Conservation (phyloP, 1,139 yeast genomes). For the Geotrichum klebahnii region DNA sequence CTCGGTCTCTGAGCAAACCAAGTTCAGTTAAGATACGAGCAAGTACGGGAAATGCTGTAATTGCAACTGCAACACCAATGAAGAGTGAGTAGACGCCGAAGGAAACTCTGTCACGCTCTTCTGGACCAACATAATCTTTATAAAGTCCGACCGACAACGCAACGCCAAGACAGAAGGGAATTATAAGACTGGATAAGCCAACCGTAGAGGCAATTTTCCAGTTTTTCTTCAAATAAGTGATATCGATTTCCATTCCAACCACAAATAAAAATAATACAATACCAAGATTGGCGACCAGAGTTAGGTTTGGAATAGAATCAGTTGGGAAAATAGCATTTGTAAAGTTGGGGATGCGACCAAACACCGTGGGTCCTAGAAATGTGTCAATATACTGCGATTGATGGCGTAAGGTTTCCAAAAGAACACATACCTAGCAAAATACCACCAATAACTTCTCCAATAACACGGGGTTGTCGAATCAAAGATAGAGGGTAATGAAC, state of each 20-base stretch:
- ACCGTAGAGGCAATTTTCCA: conserved; percentile 59
- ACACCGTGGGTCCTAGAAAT: conserved; percentile 42
- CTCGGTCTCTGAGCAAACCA: conserved; percentile 63
- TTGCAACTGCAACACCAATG: conserved; percentile 74
- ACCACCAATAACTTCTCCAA: conserved; percentile 74
- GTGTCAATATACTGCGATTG: no score
- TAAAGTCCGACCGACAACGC: conserved; percentile 64
- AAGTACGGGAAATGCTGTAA: conserved; percentile 79
- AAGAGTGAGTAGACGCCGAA: conserved; percentile 75
- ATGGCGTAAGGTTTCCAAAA: no score
- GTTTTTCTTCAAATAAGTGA: conserved; percentile 57
- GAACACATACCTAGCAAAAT: conserved; percentile 65
- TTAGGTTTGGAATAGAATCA: conserved; percentile 58
- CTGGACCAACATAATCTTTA: conserved; percentile 45
- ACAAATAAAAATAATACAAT: conserved; percentile 68
- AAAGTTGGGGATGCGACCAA: conserved; percentile 67
- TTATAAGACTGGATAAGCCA: conserved; percentile 64
- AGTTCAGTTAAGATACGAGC: conserved; percentile 74
- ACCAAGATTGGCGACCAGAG: conserved; percentile 67
- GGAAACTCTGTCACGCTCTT: conserved; percentile 42
- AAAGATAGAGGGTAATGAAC: conserved; percentile 56
- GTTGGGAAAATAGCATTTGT: conserved; percentile 60
- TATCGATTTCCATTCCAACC: conserved; percentile 73
- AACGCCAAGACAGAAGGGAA: conserved; percentile 77
- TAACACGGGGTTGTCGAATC: conserved; percentile 69